Evolutionary conservation across 2,329 filamentous ascomycete genomes (phyloP).

Genomic region (Aspergillus amoenus): DNA sequence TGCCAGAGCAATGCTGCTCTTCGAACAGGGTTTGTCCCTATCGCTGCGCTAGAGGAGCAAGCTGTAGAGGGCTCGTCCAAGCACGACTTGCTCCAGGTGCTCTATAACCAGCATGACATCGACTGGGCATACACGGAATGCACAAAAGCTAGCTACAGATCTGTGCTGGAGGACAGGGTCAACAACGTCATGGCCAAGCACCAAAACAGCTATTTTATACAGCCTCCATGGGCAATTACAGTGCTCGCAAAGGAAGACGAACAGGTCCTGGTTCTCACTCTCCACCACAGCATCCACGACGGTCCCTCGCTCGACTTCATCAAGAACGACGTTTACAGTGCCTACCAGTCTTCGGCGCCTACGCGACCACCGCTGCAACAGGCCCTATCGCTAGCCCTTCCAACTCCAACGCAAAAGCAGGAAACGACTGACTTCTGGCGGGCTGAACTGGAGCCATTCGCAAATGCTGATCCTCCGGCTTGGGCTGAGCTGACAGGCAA

Average conservation of each 20-base stretch:
- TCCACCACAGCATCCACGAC: constrained; percentile 37
- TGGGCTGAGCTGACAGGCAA: constrained; percentile 31
- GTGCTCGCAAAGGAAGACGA: constrained; percentile 27
- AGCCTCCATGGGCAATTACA: constrained; percentile 39
- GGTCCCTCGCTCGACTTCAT: constrained; percentile 31
- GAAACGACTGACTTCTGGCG: constrained; percentile 27
- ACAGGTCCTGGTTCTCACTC: constrained; percentile 35
- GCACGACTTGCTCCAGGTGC: constrained; percentile 26
- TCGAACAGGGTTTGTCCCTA: constrained; percentile 37
- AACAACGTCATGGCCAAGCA: constrained; percentile 23
- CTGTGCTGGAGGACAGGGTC: constrained; percentile 20
- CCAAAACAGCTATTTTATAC: constrained; percentile 29
- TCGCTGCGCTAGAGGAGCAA: constrained; percentile 12
- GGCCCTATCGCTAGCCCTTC: constrained; percentile 24
- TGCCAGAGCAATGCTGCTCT: constrained; percentile 34
- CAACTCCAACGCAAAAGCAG: constrained; percentile 12
- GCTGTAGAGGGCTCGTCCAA: neutral
- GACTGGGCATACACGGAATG: constrained; percentile 23
- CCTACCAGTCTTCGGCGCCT: constrained; percentile 24
- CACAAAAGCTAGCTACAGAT: neutral
- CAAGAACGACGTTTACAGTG: constrained; percentile 25
- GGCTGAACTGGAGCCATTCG: constrained; percentile 23
- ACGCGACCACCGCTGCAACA: constrained; percentile 24
- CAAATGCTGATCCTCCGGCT: constrained; percentile 21
- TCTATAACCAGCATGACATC: constrained; percentile 24